Evolutionary conservation across 345 rosid genomes (phyloP).

Genomic region (Eucalyptus rudis): DNA sequence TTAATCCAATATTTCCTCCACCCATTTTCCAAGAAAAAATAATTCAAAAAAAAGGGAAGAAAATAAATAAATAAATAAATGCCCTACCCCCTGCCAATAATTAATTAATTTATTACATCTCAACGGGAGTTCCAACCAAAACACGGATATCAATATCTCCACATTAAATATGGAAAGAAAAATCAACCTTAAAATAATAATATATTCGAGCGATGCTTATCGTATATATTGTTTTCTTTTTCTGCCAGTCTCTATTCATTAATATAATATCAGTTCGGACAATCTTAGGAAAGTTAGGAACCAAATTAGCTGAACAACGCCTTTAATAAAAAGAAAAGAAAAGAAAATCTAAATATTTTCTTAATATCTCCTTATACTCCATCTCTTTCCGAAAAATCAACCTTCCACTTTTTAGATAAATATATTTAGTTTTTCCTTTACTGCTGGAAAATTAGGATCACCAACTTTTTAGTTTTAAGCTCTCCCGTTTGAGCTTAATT

Average conservation of each 20-base stretch:
- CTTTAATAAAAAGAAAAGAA: neutral
- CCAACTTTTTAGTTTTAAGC: neutral
- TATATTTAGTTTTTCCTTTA: neutral
- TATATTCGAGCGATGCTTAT: neutral
- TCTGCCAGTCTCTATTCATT: neutral
- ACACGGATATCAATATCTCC: neutral
- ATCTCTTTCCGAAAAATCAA: neutral
- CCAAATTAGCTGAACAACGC: neutral
- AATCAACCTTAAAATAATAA: neutral
- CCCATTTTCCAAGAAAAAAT: neutral
- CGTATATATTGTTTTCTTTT: neutral
- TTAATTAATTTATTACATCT: neutral
- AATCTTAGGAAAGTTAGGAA: constrained; percentile 1
- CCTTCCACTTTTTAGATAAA: neutral
- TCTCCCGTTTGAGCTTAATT: neutral
- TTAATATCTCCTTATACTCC: neutral
- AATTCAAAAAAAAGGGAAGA: neutral
- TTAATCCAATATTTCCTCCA: neutral
- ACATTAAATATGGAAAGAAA: neutral
- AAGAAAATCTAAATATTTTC: neutral
- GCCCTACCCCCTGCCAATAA: neutral
- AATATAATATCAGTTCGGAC: neutral
- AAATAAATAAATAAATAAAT: neutral
- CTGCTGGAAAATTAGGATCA: neutral
- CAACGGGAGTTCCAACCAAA: neutral